These are phyloP conservation scores for Penicillium hordei DNA, from an alignment of 2,329 filamentous ascomycete genomes.

Conservation along the genomic window DNA sequence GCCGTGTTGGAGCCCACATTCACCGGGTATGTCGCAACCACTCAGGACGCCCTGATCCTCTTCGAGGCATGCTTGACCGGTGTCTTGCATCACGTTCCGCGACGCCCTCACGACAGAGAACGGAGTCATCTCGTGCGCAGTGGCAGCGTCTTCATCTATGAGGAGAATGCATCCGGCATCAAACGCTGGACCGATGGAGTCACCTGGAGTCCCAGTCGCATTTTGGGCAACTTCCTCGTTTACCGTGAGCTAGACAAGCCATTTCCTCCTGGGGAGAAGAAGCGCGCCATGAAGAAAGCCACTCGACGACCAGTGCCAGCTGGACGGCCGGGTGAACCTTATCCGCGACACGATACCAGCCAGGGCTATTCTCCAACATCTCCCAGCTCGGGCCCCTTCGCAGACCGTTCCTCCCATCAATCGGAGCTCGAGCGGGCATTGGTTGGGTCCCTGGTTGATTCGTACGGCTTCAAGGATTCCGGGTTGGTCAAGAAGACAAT, in stretches of 20 bases:
- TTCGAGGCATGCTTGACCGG: constrained; percentile 77
- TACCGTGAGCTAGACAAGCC: constrained; percentile 79
- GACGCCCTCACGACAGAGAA: constrained; percentile 84
- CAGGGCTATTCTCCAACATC: constrained; percentile 43
- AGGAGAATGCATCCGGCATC: constrained; percentile 85
- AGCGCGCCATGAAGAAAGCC: constrained; percentile 72
- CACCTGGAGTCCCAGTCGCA: constrained; percentile 85
- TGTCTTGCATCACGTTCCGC: constrained; percentile 70
- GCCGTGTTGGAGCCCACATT: constrained; percentile 63
- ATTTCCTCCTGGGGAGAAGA: constrained; percentile 81
- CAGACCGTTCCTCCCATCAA: constrained; percentile 40
- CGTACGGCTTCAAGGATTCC: constrained; percentile 78
- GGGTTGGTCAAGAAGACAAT: constrained; percentile 93
- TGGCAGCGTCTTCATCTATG: constrained; percentile 87
- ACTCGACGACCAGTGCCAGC: constrained; percentile 47
- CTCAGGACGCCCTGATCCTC: constrained; percentile 73
- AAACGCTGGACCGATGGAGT: constrained; percentile 93
- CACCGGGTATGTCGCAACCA: constrained; percentile 65
- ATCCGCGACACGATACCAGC: constrained; percentile 45
- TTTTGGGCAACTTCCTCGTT: constrained; percentile 79
- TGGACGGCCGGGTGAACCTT: constrained; percentile 54
- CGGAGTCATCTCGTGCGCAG: constrained; percentile 74
- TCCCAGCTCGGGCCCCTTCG: constrained; percentile 31
- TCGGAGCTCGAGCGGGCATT: constrained; percentile 58
- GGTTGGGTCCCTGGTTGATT: constrained; percentile 83